Evolutionary conservation across 2,329 filamentous ascomycete species (phyloP).

Genomic region (Arachnomyces sp.): DNA sequence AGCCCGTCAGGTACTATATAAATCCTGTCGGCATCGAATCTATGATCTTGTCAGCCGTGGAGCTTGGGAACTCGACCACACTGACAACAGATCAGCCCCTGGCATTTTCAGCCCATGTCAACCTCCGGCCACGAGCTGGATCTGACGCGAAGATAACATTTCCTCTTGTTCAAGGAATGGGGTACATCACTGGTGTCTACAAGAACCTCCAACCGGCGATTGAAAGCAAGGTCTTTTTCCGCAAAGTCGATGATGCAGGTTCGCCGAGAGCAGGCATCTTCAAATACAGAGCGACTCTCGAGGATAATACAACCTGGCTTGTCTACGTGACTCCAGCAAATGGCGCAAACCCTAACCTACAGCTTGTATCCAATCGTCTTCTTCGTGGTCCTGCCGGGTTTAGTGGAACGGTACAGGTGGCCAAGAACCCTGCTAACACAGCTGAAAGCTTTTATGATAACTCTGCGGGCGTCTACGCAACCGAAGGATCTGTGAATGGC

Average conservation of each 20-base stretch:
- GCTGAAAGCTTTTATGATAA: conserved; percentile 66
- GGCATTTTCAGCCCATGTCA: conserved; percentile 58
- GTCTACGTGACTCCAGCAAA: conserved; percentile 62
- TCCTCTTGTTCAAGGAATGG: conserved; percentile 83
- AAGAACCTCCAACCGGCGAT: conserved; percentile 62
- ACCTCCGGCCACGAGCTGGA: conserved; percentile 51
- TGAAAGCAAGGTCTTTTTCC: conserved; percentile 68
- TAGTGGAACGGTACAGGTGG: conserved; percentile 71
- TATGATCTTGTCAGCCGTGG: conserved; percentile 68
- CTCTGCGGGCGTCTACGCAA: conserved; percentile 67
- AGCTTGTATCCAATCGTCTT: conserved; percentile 57
- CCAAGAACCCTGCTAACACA: conserved; percentile 60
- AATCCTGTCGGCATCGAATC: conserved; percentile 79
- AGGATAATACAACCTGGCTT: conserved; percentile 69
- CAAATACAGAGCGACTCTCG: conserved; percentile 68
- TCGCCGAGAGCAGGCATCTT: conserved; percentile 55
- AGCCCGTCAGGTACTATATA: conserved; percentile 63
- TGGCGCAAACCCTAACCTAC: conserved; percentile 58
- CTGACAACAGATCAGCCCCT: conserved; percentile 47
- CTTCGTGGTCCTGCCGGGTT: conserved; percentile 62
- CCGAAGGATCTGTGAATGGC: conserved; percentile 57
- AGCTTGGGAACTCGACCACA: conserved; percentile 57
- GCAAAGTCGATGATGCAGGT: conserved; percentile 49
- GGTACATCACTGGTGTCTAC: conserved; percentile 74
- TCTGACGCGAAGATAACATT: conserved; percentile 61